Evolutionary conservation across 2,329 filamentous ascomycete genomes (phyloP).

Genomic region (Ceratocystis harringtonii): DNA sequence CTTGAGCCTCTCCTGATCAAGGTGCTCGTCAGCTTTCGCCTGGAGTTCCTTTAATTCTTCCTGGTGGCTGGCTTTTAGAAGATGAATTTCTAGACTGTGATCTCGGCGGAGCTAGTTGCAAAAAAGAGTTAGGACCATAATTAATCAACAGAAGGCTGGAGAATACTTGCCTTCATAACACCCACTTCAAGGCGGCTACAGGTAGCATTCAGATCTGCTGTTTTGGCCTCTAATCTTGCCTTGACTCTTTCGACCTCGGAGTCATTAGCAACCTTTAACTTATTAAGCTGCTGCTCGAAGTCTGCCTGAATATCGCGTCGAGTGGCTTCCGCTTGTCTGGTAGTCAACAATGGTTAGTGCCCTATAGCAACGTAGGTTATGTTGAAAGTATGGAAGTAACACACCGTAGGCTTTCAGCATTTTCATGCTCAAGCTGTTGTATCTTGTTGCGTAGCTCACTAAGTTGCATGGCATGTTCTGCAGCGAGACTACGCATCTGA

Average conservation of each 20-base stretch:
- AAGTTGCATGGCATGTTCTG: conserved; percentile 8
- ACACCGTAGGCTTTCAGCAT: conserved; percentile 15
- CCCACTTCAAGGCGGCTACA: conserved; percentile 48
- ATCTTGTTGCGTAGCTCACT: conserved; percentile 20
- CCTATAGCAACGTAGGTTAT: not conserved
- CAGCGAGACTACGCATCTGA: conserved; percentile 2
- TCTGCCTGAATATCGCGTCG: conserved; percentile 20
- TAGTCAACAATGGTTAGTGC: not conserved
- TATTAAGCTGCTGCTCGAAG: conserved; percentile 31
- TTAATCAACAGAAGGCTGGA: not conserved
- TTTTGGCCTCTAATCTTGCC: conserved; percentile 42
- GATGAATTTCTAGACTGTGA: conserved; percentile 44
- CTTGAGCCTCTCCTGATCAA: conserved; percentile 14
- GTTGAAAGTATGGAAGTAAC: not conserved
- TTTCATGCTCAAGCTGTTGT: conserved; percentile 18
- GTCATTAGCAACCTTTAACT: conserved; percentile 32
- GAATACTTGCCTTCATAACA: conserved; percentile 38
- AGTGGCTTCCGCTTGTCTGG: conserved; percentile 3
- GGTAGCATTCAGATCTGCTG: conserved; percentile 45
- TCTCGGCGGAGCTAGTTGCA: conserved; percentile 40
- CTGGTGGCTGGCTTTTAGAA: conserved; percentile 29
- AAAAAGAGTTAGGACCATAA: conserved; percentile 9
- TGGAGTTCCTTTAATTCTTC: not conserved
- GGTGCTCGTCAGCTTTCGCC: conserved; percentile 19
- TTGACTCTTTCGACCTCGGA: conserved; percentile 35